A percentile compares a stretch with the other conserved stretches of the same genome.
phyloP scores from a whole-genome alignment of 805 yeast species.

The Cyberlindnera petersonii region DNA sequence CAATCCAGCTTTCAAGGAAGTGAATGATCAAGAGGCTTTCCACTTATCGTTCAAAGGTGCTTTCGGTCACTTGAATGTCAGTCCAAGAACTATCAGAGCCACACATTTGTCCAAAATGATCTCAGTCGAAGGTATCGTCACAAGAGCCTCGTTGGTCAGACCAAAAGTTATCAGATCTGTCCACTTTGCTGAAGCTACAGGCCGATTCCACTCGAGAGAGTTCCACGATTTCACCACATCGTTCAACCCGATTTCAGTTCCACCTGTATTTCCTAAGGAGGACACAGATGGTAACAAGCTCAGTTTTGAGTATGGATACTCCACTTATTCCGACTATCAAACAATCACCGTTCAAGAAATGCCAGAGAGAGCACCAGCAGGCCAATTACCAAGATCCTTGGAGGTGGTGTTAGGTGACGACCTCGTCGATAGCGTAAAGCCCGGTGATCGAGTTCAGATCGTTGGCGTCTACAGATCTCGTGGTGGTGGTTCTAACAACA shows the following conservation, averaged over 20 bases:
- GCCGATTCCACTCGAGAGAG: slow-evolving; percentile 83
- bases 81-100: slow-evolving; percentile 84
- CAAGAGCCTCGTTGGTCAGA: slow-evolving; percentile 86
- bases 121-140: slow-evolving; percentile 91
- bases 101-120: slow-evolving; percentile 74
- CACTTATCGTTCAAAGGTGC: slow-evolving; percentile 85
- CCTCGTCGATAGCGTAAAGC: slow-evolving; percentile 85
- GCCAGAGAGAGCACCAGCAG: slow-evolving; percentile 98
- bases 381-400: slow-evolving; percentile 90
- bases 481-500: slow-evolving; percentile 59
- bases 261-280: slow-evolving; percentile 88
- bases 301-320: slow-evolving; percentile 87
- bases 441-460: slow-evolving; percentile 92
- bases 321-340: slow-evolving; percentile 92
- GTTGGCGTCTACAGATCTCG: slow-evolving; percentile 92
- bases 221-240: slow-evolving; percentile 91
- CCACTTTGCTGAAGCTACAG: slow-evolving; percentile 83
- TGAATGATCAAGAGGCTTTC: slow-evolving; percentile 59
- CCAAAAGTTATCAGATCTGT: slow-evolving; percentile 91
- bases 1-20: slow-evolving; percentile 47
- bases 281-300: slow-evolving; percentile 89
- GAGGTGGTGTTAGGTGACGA: slow-evolving; percentile 95
- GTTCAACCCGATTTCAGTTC: slow-evolving; percentile 75
- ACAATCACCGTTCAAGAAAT: slow-evolving; percentile 91
- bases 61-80: slow-evolving; percentile 81